A percentile compares a stretch with the other conserved stretches of the same genome.
Conservation (phyloP, 2,329 filamentous ascomycete species). For the Fusarium equiseti region DNA sequence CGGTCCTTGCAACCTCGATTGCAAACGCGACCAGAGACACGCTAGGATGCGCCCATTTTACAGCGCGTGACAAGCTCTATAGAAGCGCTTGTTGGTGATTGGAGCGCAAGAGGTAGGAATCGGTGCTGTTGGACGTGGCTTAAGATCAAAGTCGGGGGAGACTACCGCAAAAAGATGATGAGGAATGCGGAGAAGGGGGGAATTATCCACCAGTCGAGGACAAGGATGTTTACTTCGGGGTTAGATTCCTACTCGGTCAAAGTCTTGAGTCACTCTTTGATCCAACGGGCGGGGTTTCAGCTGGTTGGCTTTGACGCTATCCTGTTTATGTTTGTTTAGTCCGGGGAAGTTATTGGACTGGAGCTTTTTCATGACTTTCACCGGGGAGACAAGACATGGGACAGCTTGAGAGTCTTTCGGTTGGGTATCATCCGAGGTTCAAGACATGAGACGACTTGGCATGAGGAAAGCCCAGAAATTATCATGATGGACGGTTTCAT, state of each 20-base stretch:
- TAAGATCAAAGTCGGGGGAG: neutral
- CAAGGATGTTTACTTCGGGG: neutral
- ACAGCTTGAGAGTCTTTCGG: neutral
- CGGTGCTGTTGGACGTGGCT: neutral
- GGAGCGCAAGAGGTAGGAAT: slow-evolving; percentile 9
- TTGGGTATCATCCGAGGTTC: neutral
- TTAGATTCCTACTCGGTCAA: neutral
- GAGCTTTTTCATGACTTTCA: neutral
- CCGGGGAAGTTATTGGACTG: slow-evolving; percentile 5
- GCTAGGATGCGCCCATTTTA: slow-evolving; percentile 3
- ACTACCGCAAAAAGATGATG: neutral
- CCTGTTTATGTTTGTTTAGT: neutral
- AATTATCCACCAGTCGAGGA: slow-evolving; percentile 8
- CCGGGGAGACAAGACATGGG: neutral
- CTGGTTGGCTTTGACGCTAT: neutral
- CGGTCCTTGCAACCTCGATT: neutral
- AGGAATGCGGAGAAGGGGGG: slow-evolving; percentile 1
- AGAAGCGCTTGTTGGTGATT: slow-evolving; percentile 18
- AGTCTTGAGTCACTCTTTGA: neutral
- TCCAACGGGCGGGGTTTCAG: slow-evolving; percentile 18
- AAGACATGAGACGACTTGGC: neutral
- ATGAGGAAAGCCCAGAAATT: neutral
- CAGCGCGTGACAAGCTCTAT: slow-evolving; percentile 15
- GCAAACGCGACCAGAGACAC: slow-evolving; percentile 2
- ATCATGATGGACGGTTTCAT: neutral